A percentile compares a stretch with the other conserved stretches of the same genome.
These are phyloP conservation scores for Gynochthodes officinalis DNA, from an alignment of 257 asterid species.

Conservation along the genomic window DNA sequence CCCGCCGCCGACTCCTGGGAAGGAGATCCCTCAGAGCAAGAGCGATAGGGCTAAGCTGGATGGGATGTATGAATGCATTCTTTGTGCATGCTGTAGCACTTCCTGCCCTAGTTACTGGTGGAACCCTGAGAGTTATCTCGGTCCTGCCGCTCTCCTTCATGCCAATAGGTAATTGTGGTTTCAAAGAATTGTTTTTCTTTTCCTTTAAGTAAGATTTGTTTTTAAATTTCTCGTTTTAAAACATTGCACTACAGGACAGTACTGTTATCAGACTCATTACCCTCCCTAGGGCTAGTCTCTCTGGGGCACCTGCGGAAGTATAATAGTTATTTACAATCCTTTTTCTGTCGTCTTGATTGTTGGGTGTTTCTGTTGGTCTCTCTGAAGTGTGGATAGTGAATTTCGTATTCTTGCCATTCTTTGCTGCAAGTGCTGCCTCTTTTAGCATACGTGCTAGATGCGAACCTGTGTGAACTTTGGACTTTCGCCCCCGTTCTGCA, in stretches of 20 bases:
- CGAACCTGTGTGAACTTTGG: no score
- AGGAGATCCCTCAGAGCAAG: constrained; percentile 81
- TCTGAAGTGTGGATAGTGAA: neutral
- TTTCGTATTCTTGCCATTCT: neutral
- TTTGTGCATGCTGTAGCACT: constrained; percentile 95
- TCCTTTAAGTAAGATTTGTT: neutral
- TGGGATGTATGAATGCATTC: constrained; percentile 96
- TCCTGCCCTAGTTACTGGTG: constrained; percentile 99
- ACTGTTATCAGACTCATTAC: no score
- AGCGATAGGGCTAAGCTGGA: constrained; percentile 83
- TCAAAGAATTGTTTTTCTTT: neutral
- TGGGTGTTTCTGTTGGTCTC: no score
- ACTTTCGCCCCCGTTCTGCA: no score
- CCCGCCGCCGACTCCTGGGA: constrained; percentile 54
- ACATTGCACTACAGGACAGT: no score
- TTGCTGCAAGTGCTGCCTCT: neutral
- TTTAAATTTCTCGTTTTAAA: no score
- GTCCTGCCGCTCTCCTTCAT: constrained; percentile 94
- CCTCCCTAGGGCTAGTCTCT: no score
- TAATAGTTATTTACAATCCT: neutral
- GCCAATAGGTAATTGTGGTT: constrained; percentile 59
- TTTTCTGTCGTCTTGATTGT: neutral
- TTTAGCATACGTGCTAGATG: no score
- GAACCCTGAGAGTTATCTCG: constrained; percentile 96
- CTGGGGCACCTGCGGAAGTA: no score